These are phyloP conservation scores for Oemleria cerasiformis DNA, from an alignment of 306 rosid species.

Conservation along the genomic window DNA sequence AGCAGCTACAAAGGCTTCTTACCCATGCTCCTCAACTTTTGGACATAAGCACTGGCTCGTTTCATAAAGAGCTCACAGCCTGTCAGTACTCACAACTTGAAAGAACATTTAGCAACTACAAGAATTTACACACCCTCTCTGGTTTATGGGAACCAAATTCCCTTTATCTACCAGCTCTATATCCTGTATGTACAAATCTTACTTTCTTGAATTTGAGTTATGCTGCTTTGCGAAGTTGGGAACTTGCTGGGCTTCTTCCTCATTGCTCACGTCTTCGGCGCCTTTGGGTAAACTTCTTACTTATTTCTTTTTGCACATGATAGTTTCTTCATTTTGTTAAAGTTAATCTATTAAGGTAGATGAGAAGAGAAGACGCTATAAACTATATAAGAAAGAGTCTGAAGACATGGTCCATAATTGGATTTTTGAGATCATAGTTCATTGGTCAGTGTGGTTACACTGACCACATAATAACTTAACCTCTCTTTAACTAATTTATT, in stretches of 20 bases:
- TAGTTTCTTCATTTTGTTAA: neutral
- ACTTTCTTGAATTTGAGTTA: slow-evolving; percentile 78
- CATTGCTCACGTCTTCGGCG: slow-evolving; percentile 64
- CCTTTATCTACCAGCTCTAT: slow-evolving; percentile 59
- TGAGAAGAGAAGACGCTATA: neutral
- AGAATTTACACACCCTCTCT: slow-evolving; percentile 61
- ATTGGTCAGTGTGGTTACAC: neutral
- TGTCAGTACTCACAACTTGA: slow-evolving; percentile 51
- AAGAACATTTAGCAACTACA: slow-evolving; percentile 55
- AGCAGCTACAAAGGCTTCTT: slow-evolving; percentile 61
- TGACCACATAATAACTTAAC: neutral
- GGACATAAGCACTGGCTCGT: slow-evolving; percentile 72
- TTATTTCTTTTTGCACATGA: neutral
- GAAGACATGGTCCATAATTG: neutral
- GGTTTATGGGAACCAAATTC: slow-evolving; percentile 64
- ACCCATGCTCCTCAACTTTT: slow-evolving; percentile 49
- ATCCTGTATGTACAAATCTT: slow-evolving; percentile 57
- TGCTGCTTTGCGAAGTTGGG: slow-evolving; percentile 52
- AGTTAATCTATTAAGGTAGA: neutral
- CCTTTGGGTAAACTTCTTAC: slow-evolving; percentile 57
- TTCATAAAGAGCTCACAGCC: slow-evolving; percentile 47
- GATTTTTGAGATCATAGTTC: neutral
- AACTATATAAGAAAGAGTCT: too few species aligned
- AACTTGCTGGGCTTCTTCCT: slow-evolving; percentile 56
- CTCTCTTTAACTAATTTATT: neutral